These are phyloP conservation scores for Fusarium burgessii DNA, from an alignment of 2,329 filamentous ascomycete genomes.

Conservation along the genomic window DNA sequence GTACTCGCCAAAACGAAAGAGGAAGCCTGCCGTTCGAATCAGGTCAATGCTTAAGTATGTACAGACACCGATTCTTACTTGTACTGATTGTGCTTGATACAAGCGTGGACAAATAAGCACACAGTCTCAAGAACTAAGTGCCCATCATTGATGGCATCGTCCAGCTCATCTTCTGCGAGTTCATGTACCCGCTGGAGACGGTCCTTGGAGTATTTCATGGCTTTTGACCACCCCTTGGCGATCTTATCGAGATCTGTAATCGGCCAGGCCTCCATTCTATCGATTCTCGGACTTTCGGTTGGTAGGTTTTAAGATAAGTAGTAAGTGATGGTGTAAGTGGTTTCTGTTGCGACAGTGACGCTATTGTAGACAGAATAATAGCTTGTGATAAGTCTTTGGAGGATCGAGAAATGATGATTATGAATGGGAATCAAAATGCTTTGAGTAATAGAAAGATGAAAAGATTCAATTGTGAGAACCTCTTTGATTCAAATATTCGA, in stretches of 20 bases:
- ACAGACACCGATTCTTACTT: constrained; percentile 42
- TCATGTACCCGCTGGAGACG: constrained; percentile 50
- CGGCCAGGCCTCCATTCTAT: constrained; percentile 41
- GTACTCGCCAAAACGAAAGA: constrained; percentile 53
- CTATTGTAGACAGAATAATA: not conserved
- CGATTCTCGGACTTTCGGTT: not conserved
- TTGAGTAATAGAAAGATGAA: not conserved
- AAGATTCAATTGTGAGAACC: constrained; percentile 3
- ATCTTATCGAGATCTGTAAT: constrained; percentile 52
- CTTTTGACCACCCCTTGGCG: constrained; percentile 54
- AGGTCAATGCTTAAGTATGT: not conserved
- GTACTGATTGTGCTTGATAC: constrained; percentile 54
- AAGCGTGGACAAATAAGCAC: constrained; percentile 56
- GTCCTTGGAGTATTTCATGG: constrained; percentile 53
- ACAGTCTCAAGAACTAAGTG: constrained; percentile 54
- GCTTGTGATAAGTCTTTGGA: not conserved
- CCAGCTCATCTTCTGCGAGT: constrained; percentile 51
- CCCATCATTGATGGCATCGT: constrained; percentile 50
- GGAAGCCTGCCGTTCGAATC: constrained; percentile 47
- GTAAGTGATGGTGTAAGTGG: constrained; percentile 3
- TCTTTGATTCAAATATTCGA: constrained; percentile 22
- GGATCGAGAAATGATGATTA: not conserved
- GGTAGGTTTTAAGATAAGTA: not conserved
- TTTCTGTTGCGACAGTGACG: not conserved
- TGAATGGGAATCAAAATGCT: not conserved